Base-by-base conservation (phyloP, 108 stramenopile species). In the Parmales sp. region DNA sequence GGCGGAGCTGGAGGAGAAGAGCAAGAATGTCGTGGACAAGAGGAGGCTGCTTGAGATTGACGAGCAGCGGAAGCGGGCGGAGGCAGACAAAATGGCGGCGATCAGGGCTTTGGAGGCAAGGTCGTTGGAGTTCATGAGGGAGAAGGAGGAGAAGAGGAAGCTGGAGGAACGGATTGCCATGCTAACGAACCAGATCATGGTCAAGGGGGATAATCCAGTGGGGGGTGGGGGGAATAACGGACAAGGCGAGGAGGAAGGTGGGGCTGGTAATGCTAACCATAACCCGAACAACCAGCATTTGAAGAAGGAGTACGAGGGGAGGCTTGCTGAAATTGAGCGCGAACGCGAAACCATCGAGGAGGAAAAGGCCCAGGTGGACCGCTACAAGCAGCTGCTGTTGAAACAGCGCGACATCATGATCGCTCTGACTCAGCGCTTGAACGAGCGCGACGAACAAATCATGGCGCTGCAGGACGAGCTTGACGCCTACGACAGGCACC, bases 371-470 rank as follows among this genome's bases (percentile, higher is more conserved):
- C 79, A 86, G 77, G 81, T 83, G 45, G 85, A 86, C 49, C 70
- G 83, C 37, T 84, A 84, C 66, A 84, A 84, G 71, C 80, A 81
- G 20, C 74, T 86, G 25, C 71, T 86, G 37, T 67, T 86, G 67
- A 84, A 84, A 54, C 85, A 86, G 69, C 67, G 85, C n/a, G 85
- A 86, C 64, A 86, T 86, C 60, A 86, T 86, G 83, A 80, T 86
- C 25, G 81, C 81, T 1, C 71, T 86, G 26, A 86, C 85, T 16
- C 85, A 86, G 75, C 74, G 85, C 5, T 69, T 86, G 4, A 83
- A 82, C 51, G 85, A 83, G 45, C 77, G 85, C 1, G 85, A 86
- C 46, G 78, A 82, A 29, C 80, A 81, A 68, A 84, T 86, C 45
- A 51, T 78, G 41, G 82, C 79, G 31, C 79, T 86, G 0, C 82